Conservation (phyloP, 1,284 basidiomycete genomes). For the Boletus sp. region DNA sequence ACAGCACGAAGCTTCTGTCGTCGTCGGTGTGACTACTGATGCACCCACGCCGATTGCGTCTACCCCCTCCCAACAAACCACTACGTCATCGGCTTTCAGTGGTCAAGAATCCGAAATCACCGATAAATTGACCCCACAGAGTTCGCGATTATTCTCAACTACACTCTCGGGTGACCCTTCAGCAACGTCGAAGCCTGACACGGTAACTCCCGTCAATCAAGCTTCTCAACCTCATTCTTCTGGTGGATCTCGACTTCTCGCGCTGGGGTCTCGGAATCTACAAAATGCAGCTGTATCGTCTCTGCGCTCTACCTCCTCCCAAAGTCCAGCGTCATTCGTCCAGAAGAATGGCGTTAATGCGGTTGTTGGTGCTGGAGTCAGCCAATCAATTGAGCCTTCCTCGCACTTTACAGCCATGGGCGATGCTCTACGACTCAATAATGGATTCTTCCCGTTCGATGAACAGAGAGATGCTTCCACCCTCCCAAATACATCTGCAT, state of each 20-base stretch:
- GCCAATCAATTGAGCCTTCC: conserved; percentile 21
- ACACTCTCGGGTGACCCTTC: conserved; percentile 26
- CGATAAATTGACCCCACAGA: conserved; percentile 31
- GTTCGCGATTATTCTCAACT: conserved; percentile 37
- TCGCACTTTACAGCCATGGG: conserved; percentile 18
- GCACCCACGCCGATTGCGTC: conserved; percentile 4
- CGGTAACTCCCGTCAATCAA: conserved; percentile 6
- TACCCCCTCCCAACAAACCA: conserved; percentile 17
- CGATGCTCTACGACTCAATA: conserved; percentile 28
- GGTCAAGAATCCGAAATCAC: conserved; percentile 27
- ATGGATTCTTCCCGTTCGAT: conserved; percentile 58
- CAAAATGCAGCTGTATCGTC: conserved; percentile 22
- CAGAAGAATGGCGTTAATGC: conserved; percentile 29
- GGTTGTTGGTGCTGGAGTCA: conserved; percentile 19
- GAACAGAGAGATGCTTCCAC: conserved; percentile 37
- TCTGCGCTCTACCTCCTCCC: conserved; percentile 20
- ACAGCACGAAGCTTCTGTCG: conserved; percentile 6
- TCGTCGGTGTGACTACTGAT: conserved; percentile 1
- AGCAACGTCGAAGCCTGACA: conserved; percentile 20
- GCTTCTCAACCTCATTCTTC: conserved; percentile 55
- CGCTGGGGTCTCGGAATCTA: conserved; percentile 52
- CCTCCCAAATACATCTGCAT: conserved; percentile 22
- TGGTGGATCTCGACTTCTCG: conserved; percentile 66
- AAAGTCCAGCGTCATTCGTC: conserved; percentile 20
- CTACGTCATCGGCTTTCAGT: neutral